phyloP scores from a whole-genome alignment of 2,329 filamentous ascomycete genomes.

The Fusarium sp. region DNA sequence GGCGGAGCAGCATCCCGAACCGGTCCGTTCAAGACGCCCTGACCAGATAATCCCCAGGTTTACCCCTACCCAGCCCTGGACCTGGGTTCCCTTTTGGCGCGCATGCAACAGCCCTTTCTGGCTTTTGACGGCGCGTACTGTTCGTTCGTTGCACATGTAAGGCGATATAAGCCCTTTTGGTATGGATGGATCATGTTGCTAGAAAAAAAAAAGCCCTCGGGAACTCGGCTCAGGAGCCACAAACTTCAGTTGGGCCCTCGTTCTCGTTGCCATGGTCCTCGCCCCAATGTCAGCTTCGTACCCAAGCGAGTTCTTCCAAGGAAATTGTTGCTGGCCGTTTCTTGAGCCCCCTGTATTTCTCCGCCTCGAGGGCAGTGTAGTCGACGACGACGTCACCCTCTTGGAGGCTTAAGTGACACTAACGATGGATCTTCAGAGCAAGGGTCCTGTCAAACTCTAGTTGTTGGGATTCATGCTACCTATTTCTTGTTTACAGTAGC shows the following conservation, averaged over 20 bases:
- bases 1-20: constrained; percentile 39
- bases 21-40: constrained; percentile 27
- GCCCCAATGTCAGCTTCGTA: neutral
- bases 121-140: neutral
- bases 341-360: neutral
- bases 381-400: constrained; percentile 28
- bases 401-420: neutral
- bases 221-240: neutral
- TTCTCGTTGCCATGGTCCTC: neutral
- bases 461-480: constrained; percentile 17
- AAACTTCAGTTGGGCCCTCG: neutral
- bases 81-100: neutral
- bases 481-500: neutral
- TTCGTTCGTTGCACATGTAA: neutral
- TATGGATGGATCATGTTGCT: neutral
- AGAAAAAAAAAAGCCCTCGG: neutral
- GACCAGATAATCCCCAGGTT: constrained; percentile 33
- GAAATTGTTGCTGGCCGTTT: neutral
- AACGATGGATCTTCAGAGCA: constrained; percentile 12
- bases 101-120: neutral
- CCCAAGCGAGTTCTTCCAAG: neutral
- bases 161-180: neutral
- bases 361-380: neutral
- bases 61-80: constrained; percentile 22
- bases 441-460: constrained; percentile 3